These are phyloP conservation scores for Ceratocystis cubensis DNA, from an alignment of 2,329 filamentous ascomycete genomes.

Conservation along the genomic window DNA sequence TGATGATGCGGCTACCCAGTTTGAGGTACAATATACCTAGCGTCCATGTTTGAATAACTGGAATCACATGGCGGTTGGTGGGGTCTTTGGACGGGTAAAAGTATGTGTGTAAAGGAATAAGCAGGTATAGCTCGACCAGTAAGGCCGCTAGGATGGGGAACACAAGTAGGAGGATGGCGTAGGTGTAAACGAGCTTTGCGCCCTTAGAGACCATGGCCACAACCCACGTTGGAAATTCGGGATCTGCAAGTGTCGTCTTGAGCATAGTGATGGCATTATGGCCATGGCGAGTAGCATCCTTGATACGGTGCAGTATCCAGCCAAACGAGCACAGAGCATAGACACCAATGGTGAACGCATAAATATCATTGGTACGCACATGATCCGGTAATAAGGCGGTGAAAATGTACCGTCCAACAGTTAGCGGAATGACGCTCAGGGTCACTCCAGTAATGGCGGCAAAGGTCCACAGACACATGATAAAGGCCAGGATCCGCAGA, in stretches of 20 bases:
- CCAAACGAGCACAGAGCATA: constrained; percentile 60
- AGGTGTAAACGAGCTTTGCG: constrained; percentile 55
- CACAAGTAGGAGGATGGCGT: constrained; percentile 59
- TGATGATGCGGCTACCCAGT: constrained; percentile 46
- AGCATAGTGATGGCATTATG: neutral
- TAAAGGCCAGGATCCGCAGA: constrained; percentile 68
- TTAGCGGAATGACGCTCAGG: constrained; percentile 72
- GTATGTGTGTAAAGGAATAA: constrained; percentile 77
- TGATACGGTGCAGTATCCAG: constrained; percentile 47
- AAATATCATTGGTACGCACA: constrained; percentile 80
- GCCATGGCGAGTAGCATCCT: neutral
- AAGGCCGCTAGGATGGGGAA: constrained; percentile 70
- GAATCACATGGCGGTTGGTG: constrained; percentile 51
- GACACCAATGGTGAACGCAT: constrained; percentile 84
- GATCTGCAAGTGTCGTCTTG: constrained; percentile 16
- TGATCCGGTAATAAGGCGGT: constrained; percentile 56
- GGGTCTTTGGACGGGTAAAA: constrained; percentile 35
- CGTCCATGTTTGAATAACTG: constrained; percentile 88
- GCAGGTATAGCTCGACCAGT: constrained; percentile 74
- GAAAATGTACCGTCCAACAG: constrained; percentile 72
- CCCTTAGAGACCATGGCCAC: constrained; percentile 27
- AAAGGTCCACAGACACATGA: constrained; percentile 84
- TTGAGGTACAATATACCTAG: constrained; percentile 84
- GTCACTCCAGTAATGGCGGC: constrained; percentile 76
- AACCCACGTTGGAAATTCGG: constrained; percentile 23